Evolutionary conservation across 2,329 filamentous ascomycete genomes (phyloP), one percentile per base, ranked within the genome.

Genomic region (Pestalotiopsis sp.): DNA sequence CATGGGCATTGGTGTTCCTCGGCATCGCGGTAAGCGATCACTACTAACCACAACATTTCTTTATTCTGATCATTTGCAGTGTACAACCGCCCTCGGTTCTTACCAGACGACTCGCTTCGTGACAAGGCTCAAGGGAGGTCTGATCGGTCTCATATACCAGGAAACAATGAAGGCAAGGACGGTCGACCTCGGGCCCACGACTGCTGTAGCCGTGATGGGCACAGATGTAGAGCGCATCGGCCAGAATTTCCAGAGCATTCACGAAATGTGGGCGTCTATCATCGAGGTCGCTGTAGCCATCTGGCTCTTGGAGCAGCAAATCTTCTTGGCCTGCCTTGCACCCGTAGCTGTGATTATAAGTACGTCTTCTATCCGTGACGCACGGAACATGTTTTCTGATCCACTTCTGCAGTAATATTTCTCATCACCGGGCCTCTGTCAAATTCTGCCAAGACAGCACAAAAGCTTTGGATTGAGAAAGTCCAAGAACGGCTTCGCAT

Each of bases 401-500:
- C 71, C 25, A 52, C 66, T 70, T 3, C 12, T 41, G 6, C 25
- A 56, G 59, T 66, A 49, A 75, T 73, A 25, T 70, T 76, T 14
- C 64, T 66, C 2, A 68, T 68, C 2, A 74, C 72, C 1, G 70
- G 72, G 0, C 67, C 71, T 20, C 27, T 77, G 17, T 56, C 70
- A 14, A 68, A 45, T 25, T 66, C 67, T 4, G 68, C 70, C 11
- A 74, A 67, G 31, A 70, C 38, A 13, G 79, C 71, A 39, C 77
- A 75, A 70, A 78, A 70, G 72, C 71, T 75, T 1, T 85, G 83
- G 83, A 80, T 83, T 41, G 79, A 82, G 62, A 79, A 76, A 31
- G 81, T 85, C 13, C 80, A 85, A 72, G 76, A 79, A 52, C 80
- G 83, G 4, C 78, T 85, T 4, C 76, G 79, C 4, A 75, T 80